These are phyloP conservation scores for Zymoseptoria brevis DNA, from an alignment of 2,329 filamentous ascomycete genomes.

Conservation along the genomic window DNA sequence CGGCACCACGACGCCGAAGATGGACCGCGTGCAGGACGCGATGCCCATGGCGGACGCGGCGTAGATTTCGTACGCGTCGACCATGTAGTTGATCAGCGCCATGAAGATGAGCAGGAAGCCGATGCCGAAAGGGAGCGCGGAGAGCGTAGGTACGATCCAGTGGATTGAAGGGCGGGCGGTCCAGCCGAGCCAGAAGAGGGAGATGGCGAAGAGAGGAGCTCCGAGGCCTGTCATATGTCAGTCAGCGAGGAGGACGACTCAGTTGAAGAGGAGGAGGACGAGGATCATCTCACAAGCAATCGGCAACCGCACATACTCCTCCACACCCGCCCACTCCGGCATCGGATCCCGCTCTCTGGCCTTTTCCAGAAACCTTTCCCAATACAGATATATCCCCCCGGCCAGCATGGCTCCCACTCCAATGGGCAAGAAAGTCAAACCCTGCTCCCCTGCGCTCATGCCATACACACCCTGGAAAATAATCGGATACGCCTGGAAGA, in stretches of 20 bases:
- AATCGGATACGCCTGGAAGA: slow-evolving; percentile 63
- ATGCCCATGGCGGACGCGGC: slow-evolving; percentile 73
- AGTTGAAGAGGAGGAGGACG: no score
- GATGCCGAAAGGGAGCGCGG: slow-evolving; percentile 44
- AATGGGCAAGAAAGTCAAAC: slow-evolving; percentile 62
- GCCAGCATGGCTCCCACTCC: slow-evolving; percentile 54
- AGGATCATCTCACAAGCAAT: slow-evolving; percentile 46
- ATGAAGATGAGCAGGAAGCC: slow-evolving; percentile 45
- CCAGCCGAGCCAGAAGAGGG: slow-evolving; percentile 37
- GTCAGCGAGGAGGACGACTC: background rate
- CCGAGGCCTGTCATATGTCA: slow-evolving; percentile 22
- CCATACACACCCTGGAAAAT: slow-evolving; percentile 59
- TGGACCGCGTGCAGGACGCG: slow-evolving; percentile 70
- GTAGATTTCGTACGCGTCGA: slow-evolving; percentile 62
- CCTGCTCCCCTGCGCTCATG: slow-evolving; percentile 56
- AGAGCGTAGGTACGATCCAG: slow-evolving; percentile 42
- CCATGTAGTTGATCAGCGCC: slow-evolving; percentile 53
- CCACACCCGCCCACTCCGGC: slow-evolving; percentile 51
- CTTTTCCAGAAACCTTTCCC: slow-evolving; percentile 52
- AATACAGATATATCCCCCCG: slow-evolving; percentile 55
- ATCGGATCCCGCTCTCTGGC: slow-evolving; percentile 37
- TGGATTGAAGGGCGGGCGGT: slow-evolving; percentile 38
- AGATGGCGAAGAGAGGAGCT: slow-evolving; percentile 34
- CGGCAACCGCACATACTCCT: slow-evolving; percentile 63
- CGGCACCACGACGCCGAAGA: slow-evolving; percentile 59